phyloP scores from a whole-genome alignment of 2,329 filamentous ascomycete genomes.

The Neophaeococcomyces aloes region DNA sequence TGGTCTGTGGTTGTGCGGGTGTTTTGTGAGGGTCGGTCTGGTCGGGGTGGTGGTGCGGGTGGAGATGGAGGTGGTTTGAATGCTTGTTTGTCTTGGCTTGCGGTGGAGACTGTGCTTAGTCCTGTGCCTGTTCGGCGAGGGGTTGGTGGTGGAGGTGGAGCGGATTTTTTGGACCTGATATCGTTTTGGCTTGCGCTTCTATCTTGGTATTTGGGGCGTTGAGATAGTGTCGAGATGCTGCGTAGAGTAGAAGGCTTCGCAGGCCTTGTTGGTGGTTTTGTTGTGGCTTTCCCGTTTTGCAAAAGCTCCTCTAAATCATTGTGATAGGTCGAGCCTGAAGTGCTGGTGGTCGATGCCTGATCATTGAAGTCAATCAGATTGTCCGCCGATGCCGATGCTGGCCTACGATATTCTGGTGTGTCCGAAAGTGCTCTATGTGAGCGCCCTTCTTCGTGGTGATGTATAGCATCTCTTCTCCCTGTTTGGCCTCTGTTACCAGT shows the following conservation, averaged over 20 bases:
- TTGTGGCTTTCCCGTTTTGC: conserved; percentile 13
- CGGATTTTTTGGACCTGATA: conserved; percentile 22
- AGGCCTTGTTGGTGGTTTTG: conserved; percentile 32
- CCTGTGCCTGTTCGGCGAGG: conserved; percentile 23
- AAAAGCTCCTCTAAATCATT: conserved; percentile 13
- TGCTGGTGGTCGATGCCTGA: conserved; percentile 20
- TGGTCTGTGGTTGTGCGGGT: conserved; percentile 10
- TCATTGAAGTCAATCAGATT: conserved; percentile 34
- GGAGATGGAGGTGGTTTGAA: conserved; percentile 12
- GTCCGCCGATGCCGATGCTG: conserved; percentile 14
- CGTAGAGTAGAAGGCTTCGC: conserved; percentile 35
- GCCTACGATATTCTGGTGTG: conserved; percentile 29
- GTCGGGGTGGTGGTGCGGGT: conserved; percentile 17
- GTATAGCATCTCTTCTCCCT: not conserved
- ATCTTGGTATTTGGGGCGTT: conserved; percentile 9
- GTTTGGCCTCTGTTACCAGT: too few relatives aligned
- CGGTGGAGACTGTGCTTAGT: conserved; percentile 9
- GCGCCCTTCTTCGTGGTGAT: conserved; percentile 14
- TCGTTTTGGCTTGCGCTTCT: conserved; percentile 13
- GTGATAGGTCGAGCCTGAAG: conserved; percentile 3
- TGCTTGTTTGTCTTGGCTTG: conserved; percentile 8
- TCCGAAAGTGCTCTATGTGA: conserved; percentile 28
- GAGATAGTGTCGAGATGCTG: conserved; percentile 23
- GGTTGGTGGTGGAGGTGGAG: conserved; percentile 28
- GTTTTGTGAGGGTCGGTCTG: not conserved